Conservation (phyloP, 164 flowering plant species). For the Cinnamomum chago region DNA sequence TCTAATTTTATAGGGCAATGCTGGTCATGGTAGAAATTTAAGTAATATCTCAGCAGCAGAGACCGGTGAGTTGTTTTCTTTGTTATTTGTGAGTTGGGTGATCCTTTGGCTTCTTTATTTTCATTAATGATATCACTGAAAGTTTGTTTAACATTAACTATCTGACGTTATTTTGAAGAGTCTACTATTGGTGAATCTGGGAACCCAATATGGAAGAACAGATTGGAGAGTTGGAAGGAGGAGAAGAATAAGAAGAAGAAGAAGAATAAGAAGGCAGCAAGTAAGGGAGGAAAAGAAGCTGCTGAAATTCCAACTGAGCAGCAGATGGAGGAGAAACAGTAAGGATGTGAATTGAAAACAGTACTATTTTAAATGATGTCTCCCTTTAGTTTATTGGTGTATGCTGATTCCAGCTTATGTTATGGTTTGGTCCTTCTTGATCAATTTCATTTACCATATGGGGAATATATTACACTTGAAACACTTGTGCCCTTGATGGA, state of each 20-base stretch:
- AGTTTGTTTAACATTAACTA: not conserved
- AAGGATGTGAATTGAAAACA: conserved; percentile 18
- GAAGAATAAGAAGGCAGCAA: conserved; percentile 28
- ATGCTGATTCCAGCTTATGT: not conserved
- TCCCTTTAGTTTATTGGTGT: not conserved
- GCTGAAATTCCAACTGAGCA: conserved; percentile 64
- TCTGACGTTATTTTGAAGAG: conserved; percentile 39
- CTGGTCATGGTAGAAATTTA: conserved; percentile 70
- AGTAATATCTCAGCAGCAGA: conserved; percentile 80
- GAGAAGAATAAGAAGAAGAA: conserved; percentile 68
- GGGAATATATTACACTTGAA: not conserved
- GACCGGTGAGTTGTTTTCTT: conserved; percentile 48
- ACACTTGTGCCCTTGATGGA: not conserved
- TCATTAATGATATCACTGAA: not conserved
- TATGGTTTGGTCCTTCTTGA: not conserved
- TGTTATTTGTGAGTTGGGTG: not conserved
- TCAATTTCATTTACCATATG: not conserved
- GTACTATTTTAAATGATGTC: not conserved
- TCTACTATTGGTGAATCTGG: conserved; percentile 59
- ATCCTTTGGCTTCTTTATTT: not conserved
- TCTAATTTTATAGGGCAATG: conserved; percentile 44
- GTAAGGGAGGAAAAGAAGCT: conserved; percentile 42
- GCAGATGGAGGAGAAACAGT: conserved; percentile 76
- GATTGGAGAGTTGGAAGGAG: conserved; percentile 96
- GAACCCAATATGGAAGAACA: conserved; percentile 91